A percentile compares a stretch with the other conserved stretches of the same genome.
Conservation (phyloP, 257 asterid genomes). For the Apocynum venetum region DNA sequence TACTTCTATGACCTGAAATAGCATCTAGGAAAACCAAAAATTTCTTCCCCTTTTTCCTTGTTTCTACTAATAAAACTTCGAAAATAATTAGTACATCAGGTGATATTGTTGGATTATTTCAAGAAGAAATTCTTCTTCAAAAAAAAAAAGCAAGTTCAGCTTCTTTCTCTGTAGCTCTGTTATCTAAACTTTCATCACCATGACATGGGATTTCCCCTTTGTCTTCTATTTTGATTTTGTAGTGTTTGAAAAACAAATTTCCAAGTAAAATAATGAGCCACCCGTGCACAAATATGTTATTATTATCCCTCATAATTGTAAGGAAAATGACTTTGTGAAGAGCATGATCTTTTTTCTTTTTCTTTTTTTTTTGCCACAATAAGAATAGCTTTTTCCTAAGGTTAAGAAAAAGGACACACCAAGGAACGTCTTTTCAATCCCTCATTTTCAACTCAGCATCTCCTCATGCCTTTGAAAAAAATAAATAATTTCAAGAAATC, state of each 20-base stretch:
- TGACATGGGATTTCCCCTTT: background rate
- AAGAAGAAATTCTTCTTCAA: background rate
- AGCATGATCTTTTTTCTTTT: background rate
- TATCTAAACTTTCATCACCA: slow-evolving; percentile 7
- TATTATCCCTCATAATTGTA: slow-evolving; percentile 23
- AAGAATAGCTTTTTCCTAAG: slow-evolving; percentile 12
- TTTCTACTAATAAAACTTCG: background rate
- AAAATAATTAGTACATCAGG: background rate
- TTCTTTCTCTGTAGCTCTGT: background rate
- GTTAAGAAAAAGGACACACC: slow-evolving; percentile 15
- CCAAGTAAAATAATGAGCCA: slow-evolving; percentile 13
- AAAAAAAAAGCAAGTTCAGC: background rate
- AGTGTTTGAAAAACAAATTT: background rate
- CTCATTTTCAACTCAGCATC: slow-evolving; percentile 25
- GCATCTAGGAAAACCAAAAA: background rate
- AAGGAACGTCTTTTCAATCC: slow-evolving; percentile 20
- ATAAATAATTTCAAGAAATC: slow-evolving; percentile 5
- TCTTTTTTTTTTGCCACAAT: no score
- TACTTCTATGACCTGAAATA: no score
- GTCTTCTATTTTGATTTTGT: background rate
- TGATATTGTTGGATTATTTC: background rate
- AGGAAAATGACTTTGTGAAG: slow-evolving; percentile 9
- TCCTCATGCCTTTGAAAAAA: slow-evolving; percentile 17
- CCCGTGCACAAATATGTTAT: slow-evolving; percentile 34
- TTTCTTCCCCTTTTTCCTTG: background rate